Evolutionary conservation across 306 rosid species (phyloP).

Genomic region (Casuarina cunninghamiana): DNA sequence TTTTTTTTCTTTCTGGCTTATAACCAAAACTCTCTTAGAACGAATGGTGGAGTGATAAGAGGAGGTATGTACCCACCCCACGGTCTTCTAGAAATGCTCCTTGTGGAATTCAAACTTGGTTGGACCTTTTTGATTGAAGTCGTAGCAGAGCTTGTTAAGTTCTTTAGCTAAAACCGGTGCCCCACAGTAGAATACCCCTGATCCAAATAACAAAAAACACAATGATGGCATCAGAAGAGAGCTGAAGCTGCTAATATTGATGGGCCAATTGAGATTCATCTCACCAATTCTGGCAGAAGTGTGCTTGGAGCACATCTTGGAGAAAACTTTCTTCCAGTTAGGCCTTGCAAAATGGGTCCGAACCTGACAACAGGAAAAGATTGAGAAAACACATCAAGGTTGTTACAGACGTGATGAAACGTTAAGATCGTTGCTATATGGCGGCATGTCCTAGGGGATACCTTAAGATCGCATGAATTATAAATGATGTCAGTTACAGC

Average conservation of each 20-base stretch:
- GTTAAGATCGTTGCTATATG: not conserved
- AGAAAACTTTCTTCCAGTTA: constrained; percentile 97
- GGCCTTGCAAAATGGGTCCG: constrained; percentile 99
- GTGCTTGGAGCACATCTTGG: constrained; percentile 89
- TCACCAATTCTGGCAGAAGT: constrained; percentile 83
- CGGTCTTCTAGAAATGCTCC: constrained; percentile 73
- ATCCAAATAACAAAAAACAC: constrained; percentile 28
- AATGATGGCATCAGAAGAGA: constrained; percentile 19
- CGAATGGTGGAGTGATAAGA: constrained; percentile 20
- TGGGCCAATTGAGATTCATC: constrained; percentile 27
- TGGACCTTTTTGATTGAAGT: constrained; percentile 93
- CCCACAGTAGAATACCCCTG: constrained; percentile 98
- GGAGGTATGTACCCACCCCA: constrained; percentile 9
- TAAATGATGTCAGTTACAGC: not conserved
- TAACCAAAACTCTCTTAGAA: constrained; percentile 25
- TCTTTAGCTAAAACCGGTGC: constrained; percentile 96
- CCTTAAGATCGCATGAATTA: constrained; percentile 11
- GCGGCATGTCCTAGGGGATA: not conserved
- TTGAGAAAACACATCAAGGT: not conserved
- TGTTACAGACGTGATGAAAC: not conserved
- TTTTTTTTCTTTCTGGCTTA: constrained; percentile 10
- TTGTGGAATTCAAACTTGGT: constrained; percentile 98
- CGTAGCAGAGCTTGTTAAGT: constrained; percentile 83
- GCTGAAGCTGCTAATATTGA: not conserved
- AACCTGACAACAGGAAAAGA: constrained; percentile 49